These are phyloP conservation scores for Cicer bijugum DNA, from an alignment of 306 rosid species.

Conservation along the genomic window DNA sequence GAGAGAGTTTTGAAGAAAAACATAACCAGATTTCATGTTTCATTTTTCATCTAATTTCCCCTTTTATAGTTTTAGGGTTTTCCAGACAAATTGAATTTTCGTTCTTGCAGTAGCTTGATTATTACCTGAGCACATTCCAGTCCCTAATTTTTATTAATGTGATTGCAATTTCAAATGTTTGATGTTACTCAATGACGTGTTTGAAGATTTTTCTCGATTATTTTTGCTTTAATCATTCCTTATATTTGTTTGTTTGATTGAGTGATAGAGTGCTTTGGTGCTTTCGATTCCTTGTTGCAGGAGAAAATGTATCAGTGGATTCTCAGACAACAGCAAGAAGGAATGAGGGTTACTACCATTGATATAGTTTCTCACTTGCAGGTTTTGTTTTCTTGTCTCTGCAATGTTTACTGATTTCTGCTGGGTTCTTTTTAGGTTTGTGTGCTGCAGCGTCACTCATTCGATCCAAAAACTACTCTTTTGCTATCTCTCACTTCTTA, in stretches of 20 bases:
- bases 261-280: constrained; percentile 9
- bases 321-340: constrained; percentile 68
- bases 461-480: not conserved
- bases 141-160: constrained; percentile 18
- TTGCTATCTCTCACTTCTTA: not conserved
- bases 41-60: not conserved
- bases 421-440: not conserved
- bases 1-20: not conserved
- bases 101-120: not conserved
- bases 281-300: constrained; percentile 39
- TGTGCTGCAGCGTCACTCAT: not conserved
- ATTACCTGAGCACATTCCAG: not conserved
- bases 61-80: constrained; percentile 31
- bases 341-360: constrained; percentile 55
- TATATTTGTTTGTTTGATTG: not conserved
- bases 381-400: constrained; percentile 50
- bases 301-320: constrained; percentile 73
- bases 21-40: not conserved
- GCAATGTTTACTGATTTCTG: not conserved
- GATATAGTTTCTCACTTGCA: constrained; percentile 65
- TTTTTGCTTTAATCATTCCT: not conserved
- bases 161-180: not conserved
- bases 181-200: not conserved
- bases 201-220: constrained; percentile 6
- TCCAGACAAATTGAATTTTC: not conserved